Base-by-base conservation (phyloP, 805 yeast genomes). In the Zygosaccharomyces kombuchaensis region DNA sequence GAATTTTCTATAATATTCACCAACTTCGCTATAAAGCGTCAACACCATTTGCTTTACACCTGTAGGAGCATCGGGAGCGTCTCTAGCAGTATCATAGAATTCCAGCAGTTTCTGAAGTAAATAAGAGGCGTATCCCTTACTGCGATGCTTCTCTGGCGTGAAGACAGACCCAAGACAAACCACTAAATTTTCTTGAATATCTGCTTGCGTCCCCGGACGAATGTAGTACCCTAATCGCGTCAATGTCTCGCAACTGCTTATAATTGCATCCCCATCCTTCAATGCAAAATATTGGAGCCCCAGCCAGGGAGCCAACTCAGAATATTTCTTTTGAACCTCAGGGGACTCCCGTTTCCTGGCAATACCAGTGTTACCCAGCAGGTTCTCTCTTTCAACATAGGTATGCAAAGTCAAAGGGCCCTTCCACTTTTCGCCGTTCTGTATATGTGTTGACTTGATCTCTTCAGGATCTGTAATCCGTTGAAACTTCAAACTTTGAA, bases 21-120 rank as follows among this genome's bases (percentile, higher is more conserved):
- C 91, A 16, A 85, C 78, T 40, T 82, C 93, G 50, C 91, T 82
- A 72, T 86, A 87, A 42, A 87, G 71, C 34, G 70, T 69, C 30
- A 73, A 62, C 12, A 74, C 59, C 17, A 62, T 48, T 16, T 66
- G 58, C 8, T 57, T 52, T 39, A 62, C 52, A 26, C 70, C 62
- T 22, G 61, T 61, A 9, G 61, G 57, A 9, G 53, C 57, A 9
- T 44, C 44, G 2, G 56, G 46, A n/a, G 45, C 43, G 16, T 46
- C 41, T 12, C 60, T 43, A 26, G 62, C 36, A 2, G 63, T 50
- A 19, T 66, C 74, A 46, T 66, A 66, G 38, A 58, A 59, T 5
- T 62, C 52, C 44, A 68, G 65, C 30, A 78, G 53, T 34, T 46
- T 35, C 10, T 46, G 46, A 36, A 82, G 64, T 82, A 82, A 73